A percentile compares a stretch with the other conserved stretches of the same genome.
These are phyloP conservation scores for Zymoseptoria crescenta DNA, from an alignment of 2,329 filamentous ascomycete genomes.

Conservation along the genomic window DNA sequence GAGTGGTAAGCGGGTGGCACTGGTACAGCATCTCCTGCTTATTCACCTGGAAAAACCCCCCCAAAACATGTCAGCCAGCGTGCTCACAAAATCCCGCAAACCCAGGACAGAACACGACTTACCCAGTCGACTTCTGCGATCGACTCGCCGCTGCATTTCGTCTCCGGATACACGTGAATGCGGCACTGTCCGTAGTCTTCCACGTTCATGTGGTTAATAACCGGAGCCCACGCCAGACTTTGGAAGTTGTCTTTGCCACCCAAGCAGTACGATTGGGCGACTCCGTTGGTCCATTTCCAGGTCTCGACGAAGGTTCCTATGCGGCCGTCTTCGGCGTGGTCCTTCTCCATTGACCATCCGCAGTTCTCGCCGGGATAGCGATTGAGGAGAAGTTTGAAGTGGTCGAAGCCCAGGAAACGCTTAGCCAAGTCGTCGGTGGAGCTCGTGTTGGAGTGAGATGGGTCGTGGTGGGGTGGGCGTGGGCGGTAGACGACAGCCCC, in stretches of 20 bases:
- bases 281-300: background rate
- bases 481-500: background rate
- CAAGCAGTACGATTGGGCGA: background rate
- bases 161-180: background rate
- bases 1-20: background rate
- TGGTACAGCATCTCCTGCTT: background rate
- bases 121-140: background rate
- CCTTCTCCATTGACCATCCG: background rate
- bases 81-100: background rate
- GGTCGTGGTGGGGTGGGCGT: background rate
- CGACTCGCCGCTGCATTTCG: background rate
- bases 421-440: background rate
- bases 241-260: background rate
- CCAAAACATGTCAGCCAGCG: background rate
- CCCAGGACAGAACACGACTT: background rate
- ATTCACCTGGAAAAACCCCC: background rate
- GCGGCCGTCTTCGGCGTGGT: background rate
- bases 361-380: background rate
- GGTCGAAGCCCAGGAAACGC: background rate
- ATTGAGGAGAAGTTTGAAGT: background rate
- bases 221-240: background rate
- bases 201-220: background rate
- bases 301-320: background rate
- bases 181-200: background rate
- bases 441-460: background rate